Evolutionary conservation across 176 grass and related monocot genomes (phyloP).

Genomic region (Zoysia pacifica): DNA sequence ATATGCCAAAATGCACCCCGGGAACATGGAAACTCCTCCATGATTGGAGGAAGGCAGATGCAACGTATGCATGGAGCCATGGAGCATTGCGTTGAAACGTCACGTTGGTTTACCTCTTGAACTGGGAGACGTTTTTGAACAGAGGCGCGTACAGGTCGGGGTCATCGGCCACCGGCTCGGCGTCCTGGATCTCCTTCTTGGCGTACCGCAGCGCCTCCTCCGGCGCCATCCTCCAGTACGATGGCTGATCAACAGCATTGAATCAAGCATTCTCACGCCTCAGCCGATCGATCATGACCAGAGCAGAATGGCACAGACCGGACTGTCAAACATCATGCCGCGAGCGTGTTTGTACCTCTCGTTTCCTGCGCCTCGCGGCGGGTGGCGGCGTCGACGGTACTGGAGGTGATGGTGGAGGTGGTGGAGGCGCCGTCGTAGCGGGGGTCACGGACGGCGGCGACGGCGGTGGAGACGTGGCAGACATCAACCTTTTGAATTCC

Average conservation of each 20-base stretch:
- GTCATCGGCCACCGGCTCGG: conserved; percentile 49
- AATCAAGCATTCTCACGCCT: background rate
- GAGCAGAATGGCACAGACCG: background rate
- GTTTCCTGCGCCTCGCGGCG: conserved; percentile 25
- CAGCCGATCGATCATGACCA: background rate
- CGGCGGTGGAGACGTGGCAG: background rate
- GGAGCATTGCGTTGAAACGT: background rate
- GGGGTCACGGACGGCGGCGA: background rate
- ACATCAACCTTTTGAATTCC: background rate
- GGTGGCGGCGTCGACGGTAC: background rate
- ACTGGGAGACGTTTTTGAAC: conserved; percentile 83
- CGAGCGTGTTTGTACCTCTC: conserved; percentile 36
- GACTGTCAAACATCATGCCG: background rate
- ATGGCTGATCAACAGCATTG: conserved; percentile 41
- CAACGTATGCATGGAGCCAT: background rate
- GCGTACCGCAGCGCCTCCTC: conserved; percentile 68
- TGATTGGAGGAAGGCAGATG: background rate
- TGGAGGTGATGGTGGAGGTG: background rate
- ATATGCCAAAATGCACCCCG: conserved; percentile 11
- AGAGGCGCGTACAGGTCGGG: conserved; percentile 66
- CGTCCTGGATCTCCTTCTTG: conserved; percentile 64
- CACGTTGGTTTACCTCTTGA: conserved; percentile 55
- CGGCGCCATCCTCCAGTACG: conserved; percentile 78
- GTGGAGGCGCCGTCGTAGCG: background rate
- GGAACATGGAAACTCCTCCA: background rate